Evolutionary conservation across 2,329 filamentous ascomycete genomes (phyloP), one percentile per base, ranked within the genome.

Genomic region (Fusarium irregulare): DNA sequence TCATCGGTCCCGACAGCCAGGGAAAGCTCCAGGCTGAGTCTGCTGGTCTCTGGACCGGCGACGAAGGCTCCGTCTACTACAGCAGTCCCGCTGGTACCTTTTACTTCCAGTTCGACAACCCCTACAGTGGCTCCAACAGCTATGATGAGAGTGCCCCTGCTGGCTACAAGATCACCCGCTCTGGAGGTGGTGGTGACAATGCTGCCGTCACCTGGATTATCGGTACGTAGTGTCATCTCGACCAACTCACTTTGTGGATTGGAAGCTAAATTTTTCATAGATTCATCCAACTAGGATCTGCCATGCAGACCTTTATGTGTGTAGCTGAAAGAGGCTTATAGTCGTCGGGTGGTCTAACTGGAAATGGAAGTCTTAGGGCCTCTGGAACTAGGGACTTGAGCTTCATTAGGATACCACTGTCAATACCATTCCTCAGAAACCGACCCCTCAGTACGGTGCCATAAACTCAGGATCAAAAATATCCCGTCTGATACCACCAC

Each of bases 231-330:
- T 6, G 6, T 7, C 4, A 30, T 30, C 25, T 47, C 20, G 12
- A 34, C 1, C 0, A 34, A 2, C 5, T 34, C 0, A 1, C 32
- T 9, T 18, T 9, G 0, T 16, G 32, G 32, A 8, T 23, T 6
- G 6, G 21, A 23, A 23, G 6, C 21, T 23, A 23, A 23, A 4
- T 21, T 21, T 21, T 21, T 21, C 21, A 21, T 21, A 23, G 21
- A 44, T 6, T 10, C 30, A 14, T 21, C 41, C 4, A 44, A 44
- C 41, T 44, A 44, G 20, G 4, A 6, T 10, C 6, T n/a, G 16
- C 9, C 16, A n/a, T 37, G 9, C 16, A 11, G 9, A n/a, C 16
- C 5, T 11, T 37, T 6, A 34, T 37, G 6, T 18, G 32, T 21
- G 21, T 21, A 21, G 21, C 21, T 11, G 13, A 4, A 2, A 7